Percentiles rank a stretch among this genome's conserved stretches.
These are phyloP conservation scores for Trypanosoma platydactyli DNA, from an alignment of 208 protist species.

Conservation along the genomic window DNA sequence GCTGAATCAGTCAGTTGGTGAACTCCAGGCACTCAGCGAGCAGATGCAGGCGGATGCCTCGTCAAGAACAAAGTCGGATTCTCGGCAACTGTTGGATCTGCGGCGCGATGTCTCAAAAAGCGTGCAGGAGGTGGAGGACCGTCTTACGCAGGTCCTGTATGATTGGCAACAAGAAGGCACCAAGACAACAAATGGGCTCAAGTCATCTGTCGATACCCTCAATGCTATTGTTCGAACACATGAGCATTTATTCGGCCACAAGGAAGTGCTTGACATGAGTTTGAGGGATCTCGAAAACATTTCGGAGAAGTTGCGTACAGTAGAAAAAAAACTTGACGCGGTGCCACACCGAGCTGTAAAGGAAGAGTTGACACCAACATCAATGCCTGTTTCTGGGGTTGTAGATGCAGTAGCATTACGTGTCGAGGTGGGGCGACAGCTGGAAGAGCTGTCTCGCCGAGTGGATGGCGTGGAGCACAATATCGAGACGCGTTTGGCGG, in stretches of 20 bases:
- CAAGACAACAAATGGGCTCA: conserved; percentile 1
- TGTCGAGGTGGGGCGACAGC: not conserved
- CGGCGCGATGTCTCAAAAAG: conserved; percentile 10
- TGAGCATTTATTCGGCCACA: not conserved
- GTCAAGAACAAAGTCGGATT: not conserved
- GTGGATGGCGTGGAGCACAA: not conserved
- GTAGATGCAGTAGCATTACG: not conserved
- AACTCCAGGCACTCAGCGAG: conserved; percentile 24
- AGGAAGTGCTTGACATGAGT: not conserved
- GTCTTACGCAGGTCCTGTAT: conserved; percentile 8
- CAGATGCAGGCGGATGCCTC: conserved; percentile 24
- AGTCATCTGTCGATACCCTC: conserved; percentile 3
- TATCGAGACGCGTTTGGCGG: not conserved
- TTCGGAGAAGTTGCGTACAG: not conserved
- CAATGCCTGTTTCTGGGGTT: not conserved
- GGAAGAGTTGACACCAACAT: not conserved
- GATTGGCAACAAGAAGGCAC: conserved; percentile 15
- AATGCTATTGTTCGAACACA: conserved; percentile 6
- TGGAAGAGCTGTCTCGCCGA: conserved; percentile 1
- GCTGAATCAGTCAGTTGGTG: conserved; percentile 1
- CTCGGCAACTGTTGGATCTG: conserved; percentile 16
- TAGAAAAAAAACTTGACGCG: conserved; percentile 6
- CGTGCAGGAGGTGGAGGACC: conserved; percentile 18
- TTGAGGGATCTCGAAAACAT: not conserved
- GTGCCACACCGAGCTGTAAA: not conserved